Evolutionary conservation across 345 rosid species (phyloP).

Genomic region (Salix koriyanagi): DNA sequence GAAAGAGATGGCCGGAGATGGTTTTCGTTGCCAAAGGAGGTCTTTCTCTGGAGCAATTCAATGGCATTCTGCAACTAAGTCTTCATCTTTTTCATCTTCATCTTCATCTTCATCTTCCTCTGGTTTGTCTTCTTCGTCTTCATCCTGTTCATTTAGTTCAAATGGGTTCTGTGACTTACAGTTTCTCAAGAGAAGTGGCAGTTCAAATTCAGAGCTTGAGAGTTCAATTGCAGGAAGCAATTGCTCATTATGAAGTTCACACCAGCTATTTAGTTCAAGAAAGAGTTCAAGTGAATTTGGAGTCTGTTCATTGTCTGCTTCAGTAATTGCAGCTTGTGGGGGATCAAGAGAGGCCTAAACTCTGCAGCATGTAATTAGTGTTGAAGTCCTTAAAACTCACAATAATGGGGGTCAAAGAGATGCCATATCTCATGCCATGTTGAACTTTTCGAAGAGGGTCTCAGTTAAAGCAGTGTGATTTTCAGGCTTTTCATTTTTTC

Average conservation of each 20-base stretch:
- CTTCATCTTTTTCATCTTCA: constrained; percentile 5
- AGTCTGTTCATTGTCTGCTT: constrained; percentile 33
- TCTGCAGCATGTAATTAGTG: constrained; percentile 22
- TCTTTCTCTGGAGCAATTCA: constrained; percentile 82
- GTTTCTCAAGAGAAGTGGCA: constrained; percentile 59
- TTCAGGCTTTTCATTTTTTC: neutral
- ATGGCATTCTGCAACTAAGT: constrained; percentile 45
- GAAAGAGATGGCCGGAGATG: constrained; percentile 31
- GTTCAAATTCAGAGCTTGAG: constrained; percentile 55
- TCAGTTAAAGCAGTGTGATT: neutral
- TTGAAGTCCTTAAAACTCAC: neutral
- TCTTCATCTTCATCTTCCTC: constrained; percentile 39
- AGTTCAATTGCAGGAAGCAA: constrained; percentile 78
- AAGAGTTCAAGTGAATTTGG: constrained; percentile 39
- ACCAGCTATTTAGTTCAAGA: constrained; percentile 30
- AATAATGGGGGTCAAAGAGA: neutral
- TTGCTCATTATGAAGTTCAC: constrained; percentile 89
- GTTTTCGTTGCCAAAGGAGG: constrained; percentile 48
- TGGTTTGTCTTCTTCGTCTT: constrained; percentile 43
- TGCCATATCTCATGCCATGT: neutral
- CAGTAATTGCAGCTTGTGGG: constrained; percentile 39
- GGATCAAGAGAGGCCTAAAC: constrained; percentile 35
- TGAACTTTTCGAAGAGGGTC: neutral
- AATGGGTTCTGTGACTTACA: constrained; percentile 46
- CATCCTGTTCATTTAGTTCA: constrained; percentile 65